These are phyloP conservation scores for Ascochyta clinopodiicola DNA, from an alignment of 2,329 filamentous ascomycete genomes.

Conservation along the genomic window DNA sequence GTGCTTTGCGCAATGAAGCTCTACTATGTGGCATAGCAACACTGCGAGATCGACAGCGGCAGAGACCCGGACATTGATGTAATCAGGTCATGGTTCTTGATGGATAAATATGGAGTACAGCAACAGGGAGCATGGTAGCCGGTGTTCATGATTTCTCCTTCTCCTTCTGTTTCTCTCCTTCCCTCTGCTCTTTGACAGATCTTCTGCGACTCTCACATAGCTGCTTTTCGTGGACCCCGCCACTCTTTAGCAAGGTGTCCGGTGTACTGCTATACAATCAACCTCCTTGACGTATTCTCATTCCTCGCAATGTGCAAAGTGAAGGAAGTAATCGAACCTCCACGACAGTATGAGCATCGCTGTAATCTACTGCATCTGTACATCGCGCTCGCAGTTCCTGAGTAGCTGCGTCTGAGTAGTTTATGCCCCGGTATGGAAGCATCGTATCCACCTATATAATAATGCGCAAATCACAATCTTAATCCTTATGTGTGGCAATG, in stretches of 20 bases:
- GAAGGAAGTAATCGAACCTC: too few relatives aligned
- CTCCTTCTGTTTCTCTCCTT: background rate
- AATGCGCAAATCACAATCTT: too few relatives aligned
- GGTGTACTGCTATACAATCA: background rate
- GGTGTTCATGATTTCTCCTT: conserved; percentile 1
- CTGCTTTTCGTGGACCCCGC: background rate
- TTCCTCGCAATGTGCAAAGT: background rate
- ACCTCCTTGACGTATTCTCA: background rate
- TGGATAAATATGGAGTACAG: background rate
- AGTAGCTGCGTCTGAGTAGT: too few relatives aligned
- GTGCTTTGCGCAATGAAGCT: conserved; percentile 66
- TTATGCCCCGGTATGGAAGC: too few relatives aligned
- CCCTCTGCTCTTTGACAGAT: background rate
- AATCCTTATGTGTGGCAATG: background rate
- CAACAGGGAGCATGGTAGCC: background rate
- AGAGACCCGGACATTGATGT: background rate
- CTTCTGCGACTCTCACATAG: background rate
- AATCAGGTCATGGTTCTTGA: too few relatives aligned
- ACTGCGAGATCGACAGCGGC: too few relatives aligned
- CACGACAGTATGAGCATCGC: too few relatives aligned
- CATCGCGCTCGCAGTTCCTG: too few relatives aligned
- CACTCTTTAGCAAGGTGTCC: conserved; percentile 8
- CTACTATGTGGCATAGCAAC: conserved; percentile 49
- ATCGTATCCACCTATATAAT: background rate
- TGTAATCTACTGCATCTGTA: too few relatives aligned